phyloP scores from a whole-genome alignment of 2,329 filamentous ascomycete genomes.

The Alternaria angustiovoidea region DNA sequence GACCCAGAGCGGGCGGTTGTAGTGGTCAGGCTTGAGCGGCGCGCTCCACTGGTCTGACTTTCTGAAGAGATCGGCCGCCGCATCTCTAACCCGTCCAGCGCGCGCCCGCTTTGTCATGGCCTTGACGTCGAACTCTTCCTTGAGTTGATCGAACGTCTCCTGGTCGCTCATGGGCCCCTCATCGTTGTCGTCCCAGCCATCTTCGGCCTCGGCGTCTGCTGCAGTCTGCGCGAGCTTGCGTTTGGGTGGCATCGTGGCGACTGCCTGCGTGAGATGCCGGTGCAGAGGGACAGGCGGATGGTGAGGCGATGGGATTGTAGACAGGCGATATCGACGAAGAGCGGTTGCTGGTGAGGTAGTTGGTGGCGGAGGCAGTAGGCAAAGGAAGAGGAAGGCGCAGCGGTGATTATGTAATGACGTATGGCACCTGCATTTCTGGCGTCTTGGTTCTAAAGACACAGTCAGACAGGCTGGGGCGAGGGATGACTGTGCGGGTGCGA shows the following conservation, averaged over 20 bases:
- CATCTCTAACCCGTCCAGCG: conserved; percentile 51
- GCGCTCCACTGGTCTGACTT: conserved; percentile 83
- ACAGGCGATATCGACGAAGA: background rate
- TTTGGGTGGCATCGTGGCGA: conserved; percentile 53
- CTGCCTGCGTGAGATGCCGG: background rate
- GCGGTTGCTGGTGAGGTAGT: background rate
- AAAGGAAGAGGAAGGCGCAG: background rate
- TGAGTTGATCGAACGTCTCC: conserved; percentile 59
- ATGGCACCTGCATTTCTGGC: background rate
- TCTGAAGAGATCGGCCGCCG: conserved; percentile 64
- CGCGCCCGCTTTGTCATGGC: conserved; percentile 44
- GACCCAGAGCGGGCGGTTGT: conserved; percentile 91
- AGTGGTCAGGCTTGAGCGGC: conserved; percentile 84
- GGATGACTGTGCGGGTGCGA: background rate
- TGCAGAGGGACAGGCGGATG: background rate
- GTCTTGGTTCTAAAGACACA: background rate
- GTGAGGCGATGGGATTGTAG: conserved; percentile 3
- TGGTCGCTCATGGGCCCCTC: conserved; percentile 57
- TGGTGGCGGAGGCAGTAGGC: conserved; percentile 4
- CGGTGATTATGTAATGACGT: conserved; percentile 25
- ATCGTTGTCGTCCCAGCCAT: conserved; percentile 64
- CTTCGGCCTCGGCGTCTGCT: conserved; percentile 53
- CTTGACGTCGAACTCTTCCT: conserved; percentile 47
- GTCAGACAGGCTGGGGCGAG: background rate
- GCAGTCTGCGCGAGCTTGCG: conserved; percentile 53